phyloP scores from a whole-genome alignment of 306 rosid genomes.

The Dicorynia guianensis region DNA sequence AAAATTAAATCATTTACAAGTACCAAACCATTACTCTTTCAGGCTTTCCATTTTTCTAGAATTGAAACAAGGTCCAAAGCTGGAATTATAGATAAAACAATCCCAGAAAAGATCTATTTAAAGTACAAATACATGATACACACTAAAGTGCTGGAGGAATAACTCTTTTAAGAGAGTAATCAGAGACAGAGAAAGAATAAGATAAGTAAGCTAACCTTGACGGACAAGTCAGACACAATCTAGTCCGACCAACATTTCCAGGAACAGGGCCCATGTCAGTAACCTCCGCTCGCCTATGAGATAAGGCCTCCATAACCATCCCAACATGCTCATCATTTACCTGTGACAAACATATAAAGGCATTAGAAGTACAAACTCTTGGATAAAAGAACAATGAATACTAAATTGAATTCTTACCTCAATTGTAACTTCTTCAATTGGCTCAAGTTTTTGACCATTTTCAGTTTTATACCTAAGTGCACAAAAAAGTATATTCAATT shows the following conservation, averaged over 20 bases:
- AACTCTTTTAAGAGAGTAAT: constrained; percentile 21
- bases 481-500: constrained; percentile 30
- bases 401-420: constrained; percentile 64
- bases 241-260: constrained; percentile 83
- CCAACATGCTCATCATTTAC: constrained; percentile 97
- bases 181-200: constrained; percentile 10
- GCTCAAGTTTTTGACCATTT: constrained; percentile 81
- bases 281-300: constrained; percentile 94
- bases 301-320: constrained; percentile 92
- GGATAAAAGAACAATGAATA: constrained; percentile 28
- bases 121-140: neutral
- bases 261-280: constrained; percentile 96
- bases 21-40: too few relatives aligned
- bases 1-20: constrained; percentile 18
- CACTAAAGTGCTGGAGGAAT: neutral
- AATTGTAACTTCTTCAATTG: constrained; percentile 92
- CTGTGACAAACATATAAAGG: constrained; percentile 50
- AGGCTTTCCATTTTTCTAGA: neutral
- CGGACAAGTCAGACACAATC: constrained; percentile 87
- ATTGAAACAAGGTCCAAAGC: neutral
- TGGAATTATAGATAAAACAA: neutral
- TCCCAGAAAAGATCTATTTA: neutral
- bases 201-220: constrained; percentile 68
- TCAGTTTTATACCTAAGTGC: constrained; percentile 88
- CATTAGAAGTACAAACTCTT: constrained; percentile 28